These are phyloP conservation scores for Debaryomyces tyrocola DNA, from an alignment of 805 yeast species.

Conservation along the genomic window DNA sequence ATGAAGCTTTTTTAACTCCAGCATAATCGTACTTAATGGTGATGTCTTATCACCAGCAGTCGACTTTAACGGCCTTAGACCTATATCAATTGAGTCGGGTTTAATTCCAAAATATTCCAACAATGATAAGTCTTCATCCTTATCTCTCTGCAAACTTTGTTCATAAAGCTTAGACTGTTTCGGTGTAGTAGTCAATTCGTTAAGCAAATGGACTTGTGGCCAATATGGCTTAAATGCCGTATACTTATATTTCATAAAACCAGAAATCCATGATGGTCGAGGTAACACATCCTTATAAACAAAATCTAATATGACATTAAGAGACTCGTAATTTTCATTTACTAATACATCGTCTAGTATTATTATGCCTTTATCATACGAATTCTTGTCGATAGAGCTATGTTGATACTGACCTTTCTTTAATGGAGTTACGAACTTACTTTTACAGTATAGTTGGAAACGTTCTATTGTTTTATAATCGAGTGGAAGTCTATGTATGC, in stretches of 20 bases:
- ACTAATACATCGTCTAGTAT: conserved; percentile 27
- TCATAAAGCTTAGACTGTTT: conserved; percentile 15
- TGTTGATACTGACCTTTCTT: neutral
- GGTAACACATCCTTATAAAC: conserved; percentile 19
- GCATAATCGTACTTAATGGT: conserved; percentile 5
- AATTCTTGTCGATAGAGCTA: conserved; percentile 9
- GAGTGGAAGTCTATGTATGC: conserved; percentile 31
- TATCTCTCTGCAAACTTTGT: conserved; percentile 10
- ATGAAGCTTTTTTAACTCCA: conserved; percentile 16
- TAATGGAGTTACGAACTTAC: conserved; percentile 2
- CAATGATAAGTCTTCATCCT: conserved; percentile 13
- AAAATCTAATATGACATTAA: conserved; percentile 26
- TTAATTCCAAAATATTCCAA: conserved; percentile 9
- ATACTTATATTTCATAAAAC: conserved; percentile 20
- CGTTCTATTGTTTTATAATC: conserved; percentile 10
- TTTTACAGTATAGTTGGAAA: neutral
- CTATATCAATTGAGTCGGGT: neutral
- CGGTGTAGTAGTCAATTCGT: conserved; percentile 19
- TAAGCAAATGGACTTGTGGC: conserved; percentile 37
- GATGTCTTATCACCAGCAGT: neutral
- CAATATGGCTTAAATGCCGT: conserved; percentile 22
- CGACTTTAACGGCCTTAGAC: neutral
- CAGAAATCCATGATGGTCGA: conserved; percentile 16
- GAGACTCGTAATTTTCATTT: conserved; percentile 23
- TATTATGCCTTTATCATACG: conserved; percentile 8